Evolutionary conservation across 257 asterid species (phyloP).

Genomic region (Ocimum tenuiflorum): DNA sequence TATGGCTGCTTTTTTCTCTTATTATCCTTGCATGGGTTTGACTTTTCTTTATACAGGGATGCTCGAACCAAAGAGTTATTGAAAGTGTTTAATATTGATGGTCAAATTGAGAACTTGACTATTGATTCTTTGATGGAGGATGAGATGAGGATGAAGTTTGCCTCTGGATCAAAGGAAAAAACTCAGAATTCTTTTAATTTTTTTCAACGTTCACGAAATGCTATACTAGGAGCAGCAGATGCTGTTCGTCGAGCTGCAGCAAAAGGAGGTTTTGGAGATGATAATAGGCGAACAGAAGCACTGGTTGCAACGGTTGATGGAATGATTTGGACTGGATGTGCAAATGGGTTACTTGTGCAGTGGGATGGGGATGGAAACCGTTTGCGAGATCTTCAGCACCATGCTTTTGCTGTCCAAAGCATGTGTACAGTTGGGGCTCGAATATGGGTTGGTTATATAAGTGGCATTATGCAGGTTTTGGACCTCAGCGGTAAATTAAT

Average conservation of each 20-base stretch:
- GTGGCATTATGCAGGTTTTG: conserved; percentile 80
- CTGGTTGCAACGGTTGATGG: conserved; percentile 60
- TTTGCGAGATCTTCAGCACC: conserved; percentile 62
- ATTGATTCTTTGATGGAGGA: conserved; percentile 62
- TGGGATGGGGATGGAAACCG: conserved; percentile 93
- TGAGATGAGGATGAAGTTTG: conserved; percentile 51
- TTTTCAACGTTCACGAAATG: conserved; percentile 97
- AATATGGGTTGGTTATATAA: conserved; percentile 81
- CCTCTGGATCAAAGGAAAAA: conserved; percentile 58
- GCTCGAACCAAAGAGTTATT: conserved; percentile 76
- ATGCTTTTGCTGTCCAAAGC: conserved; percentile 61
- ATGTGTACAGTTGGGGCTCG: conserved; percentile 65
- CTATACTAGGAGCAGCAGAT: conserved; percentile 95
- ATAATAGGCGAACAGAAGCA: conserved; percentile 78
- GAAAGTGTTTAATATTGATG: conserved; percentile 76
- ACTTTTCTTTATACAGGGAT: conserved; percentile 56
- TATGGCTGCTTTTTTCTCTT: conserved; percentile 2
- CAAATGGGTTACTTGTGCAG: conserved; percentile 78
- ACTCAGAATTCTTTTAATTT: conserved; percentile 57
- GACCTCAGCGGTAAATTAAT: conserved; percentile 71
- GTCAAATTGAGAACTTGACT: conserved; percentile 72
- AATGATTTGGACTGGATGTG: conserved; percentile 84
- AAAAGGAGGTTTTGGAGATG: conserved; percentile 80
- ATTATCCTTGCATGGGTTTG: conserved; percentile 9
- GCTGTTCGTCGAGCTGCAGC: conserved; percentile 91